These are phyloP conservation scores for Viola pubescens DNA, from an alignment of 441 rosid species.

Conservation along the genomic window DNA sequence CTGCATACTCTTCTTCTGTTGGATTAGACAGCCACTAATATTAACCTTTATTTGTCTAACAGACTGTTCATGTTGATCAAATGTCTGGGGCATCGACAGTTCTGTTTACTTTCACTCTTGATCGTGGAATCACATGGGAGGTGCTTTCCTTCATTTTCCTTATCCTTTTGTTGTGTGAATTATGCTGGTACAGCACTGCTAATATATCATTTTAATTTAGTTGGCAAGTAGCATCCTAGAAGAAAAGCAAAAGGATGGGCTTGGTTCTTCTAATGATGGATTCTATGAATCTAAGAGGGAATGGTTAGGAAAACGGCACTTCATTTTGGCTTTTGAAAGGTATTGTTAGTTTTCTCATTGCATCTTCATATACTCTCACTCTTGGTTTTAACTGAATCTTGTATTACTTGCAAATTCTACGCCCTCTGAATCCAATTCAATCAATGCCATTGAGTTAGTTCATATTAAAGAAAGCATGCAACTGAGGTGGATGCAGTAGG, in stretches of 20 bases:
- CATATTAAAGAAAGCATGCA: too few relatives aligned
- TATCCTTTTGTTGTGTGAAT: not conserved
- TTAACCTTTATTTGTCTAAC: constrained; percentile 24
- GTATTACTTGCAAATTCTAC: not conserved
- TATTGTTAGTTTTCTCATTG: constrained; percentile 19
- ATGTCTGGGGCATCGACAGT: constrained; percentile 94
- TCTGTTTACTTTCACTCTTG: constrained; percentile 80
- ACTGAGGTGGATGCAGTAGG: too few relatives aligned
- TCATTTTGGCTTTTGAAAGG: constrained; percentile 94
- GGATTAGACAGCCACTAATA: constrained; percentile 17
- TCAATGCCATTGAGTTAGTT: too few relatives aligned
- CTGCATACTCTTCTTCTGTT: constrained; percentile 22
- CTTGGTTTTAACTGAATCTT: not conserved
- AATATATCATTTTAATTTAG: constrained; percentile 30
- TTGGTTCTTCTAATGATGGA: constrained; percentile 76
- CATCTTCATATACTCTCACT: not conserved
- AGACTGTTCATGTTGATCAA: constrained; percentile 94
- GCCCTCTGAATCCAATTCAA: not conserved
- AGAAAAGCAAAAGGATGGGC: constrained; percentile 76
- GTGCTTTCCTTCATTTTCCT: constrained; percentile 27
- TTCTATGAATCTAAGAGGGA: constrained; percentile 96
- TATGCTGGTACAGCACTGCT: not conserved
- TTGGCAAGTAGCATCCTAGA: constrained; percentile 71
- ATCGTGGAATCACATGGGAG: constrained; percentile 97
- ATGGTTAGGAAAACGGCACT: constrained; percentile 94